phyloP scores from a whole-genome alignment of 139 green algal genomes.

The Closterium sp. region DNA sequence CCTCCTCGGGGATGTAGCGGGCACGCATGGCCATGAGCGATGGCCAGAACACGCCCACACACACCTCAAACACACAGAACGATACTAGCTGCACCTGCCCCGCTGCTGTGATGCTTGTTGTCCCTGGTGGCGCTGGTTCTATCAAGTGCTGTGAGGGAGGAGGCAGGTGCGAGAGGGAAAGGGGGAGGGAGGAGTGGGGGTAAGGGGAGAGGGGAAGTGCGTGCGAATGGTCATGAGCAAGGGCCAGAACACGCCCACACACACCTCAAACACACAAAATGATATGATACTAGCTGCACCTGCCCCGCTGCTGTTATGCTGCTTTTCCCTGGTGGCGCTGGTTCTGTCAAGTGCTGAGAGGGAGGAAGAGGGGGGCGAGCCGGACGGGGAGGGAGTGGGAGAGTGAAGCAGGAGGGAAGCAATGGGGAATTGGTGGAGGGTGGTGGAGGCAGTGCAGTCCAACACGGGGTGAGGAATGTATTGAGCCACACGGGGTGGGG shows the following conservation, averaged over 20 bases:
- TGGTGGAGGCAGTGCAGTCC: too few relatives aligned
- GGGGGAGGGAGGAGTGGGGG: conserved; percentile 70
- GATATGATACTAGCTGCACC: too few relatives aligned
- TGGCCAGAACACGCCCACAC: conserved; percentile 92
- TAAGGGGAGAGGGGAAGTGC: conserved; percentile 64
- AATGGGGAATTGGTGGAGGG: too few relatives aligned
- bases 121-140: neutral
- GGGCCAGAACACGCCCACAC: conserved; percentile 91
- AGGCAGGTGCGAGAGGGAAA: conserved; percentile 72
- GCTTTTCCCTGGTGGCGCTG: too few relatives aligned
- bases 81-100: conserved; percentile 74
- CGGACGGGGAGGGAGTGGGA: conserved; percentile 83
- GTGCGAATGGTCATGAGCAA: conserved; percentile 85
- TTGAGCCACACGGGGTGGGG: too few relatives aligned
- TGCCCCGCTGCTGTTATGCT: too few relatives aligned
- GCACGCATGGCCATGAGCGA: conserved; percentile 86
- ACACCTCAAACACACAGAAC: conserved; percentile 92
- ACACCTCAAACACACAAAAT: too few relatives aligned
- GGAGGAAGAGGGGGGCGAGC: conserved; percentile 9
- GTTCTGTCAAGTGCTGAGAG: too few relatives aligned
- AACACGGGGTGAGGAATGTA: too few relatives aligned
- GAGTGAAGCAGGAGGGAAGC: conserved; percentile 57
- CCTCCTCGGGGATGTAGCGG: conserved; percentile 90
- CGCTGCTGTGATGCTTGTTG: conserved; percentile 5
- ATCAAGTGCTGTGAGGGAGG: conserved; percentile 76